Conservation (phyloP, 2,329 filamentous ascomycete genomes). For the Colletotrichum sp. region DNA sequence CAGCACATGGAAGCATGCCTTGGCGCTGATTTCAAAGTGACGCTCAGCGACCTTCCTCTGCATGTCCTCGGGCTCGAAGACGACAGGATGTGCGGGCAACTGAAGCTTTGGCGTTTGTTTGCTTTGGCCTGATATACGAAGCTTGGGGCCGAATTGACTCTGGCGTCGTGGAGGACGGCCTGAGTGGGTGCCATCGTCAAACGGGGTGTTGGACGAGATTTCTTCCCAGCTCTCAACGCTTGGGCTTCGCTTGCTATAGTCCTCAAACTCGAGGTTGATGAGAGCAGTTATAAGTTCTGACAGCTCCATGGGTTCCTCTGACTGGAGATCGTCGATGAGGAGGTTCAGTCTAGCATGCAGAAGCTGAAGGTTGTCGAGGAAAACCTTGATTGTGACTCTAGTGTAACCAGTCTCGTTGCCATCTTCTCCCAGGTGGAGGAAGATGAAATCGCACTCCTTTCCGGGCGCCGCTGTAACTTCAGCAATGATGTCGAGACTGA, state of each 20-base stretch:
- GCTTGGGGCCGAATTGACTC: slow-evolving; percentile 38
- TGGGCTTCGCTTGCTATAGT: slow-evolving; percentile 66
- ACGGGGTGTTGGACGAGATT: slow-evolving; percentile 62
- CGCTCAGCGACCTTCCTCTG: slow-evolving; percentile 76
- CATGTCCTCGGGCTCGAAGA: slow-evolving; percentile 86
- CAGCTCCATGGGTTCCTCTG: slow-evolving; percentile 71
- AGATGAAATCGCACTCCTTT: slow-evolving; percentile 91
- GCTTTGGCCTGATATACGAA: slow-evolving; percentile 32
- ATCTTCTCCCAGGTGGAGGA: slow-evolving; percentile 75
- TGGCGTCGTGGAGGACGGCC: slow-evolving; percentile 42
- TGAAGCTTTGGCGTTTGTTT: slow-evolving; percentile 69
- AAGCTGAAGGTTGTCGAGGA: slow-evolving; percentile 84
- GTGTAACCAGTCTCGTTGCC: slow-evolving; percentile 68
- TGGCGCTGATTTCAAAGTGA: slow-evolving; percentile 88
- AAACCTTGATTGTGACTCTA: slow-evolving; percentile 87
- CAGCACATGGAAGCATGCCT: slow-evolving; percentile 93
- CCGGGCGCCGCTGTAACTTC: slow-evolving; percentile 92
- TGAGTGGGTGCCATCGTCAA: slow-evolving; percentile 59
- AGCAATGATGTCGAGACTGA: slow-evolving; percentile 76
- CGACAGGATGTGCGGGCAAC: slow-evolving; percentile 78
- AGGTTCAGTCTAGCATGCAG: slow-evolving; percentile 86
- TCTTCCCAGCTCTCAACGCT: slow-evolving; percentile 94
- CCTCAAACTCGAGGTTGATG: slow-evolving; percentile 73
- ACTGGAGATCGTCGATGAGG: slow-evolving; percentile 79
- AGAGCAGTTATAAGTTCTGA: slow-evolving; percentile 75